Conservation (phyloP, 257 asterid species). For the Eucommia ulmoides region DNA sequence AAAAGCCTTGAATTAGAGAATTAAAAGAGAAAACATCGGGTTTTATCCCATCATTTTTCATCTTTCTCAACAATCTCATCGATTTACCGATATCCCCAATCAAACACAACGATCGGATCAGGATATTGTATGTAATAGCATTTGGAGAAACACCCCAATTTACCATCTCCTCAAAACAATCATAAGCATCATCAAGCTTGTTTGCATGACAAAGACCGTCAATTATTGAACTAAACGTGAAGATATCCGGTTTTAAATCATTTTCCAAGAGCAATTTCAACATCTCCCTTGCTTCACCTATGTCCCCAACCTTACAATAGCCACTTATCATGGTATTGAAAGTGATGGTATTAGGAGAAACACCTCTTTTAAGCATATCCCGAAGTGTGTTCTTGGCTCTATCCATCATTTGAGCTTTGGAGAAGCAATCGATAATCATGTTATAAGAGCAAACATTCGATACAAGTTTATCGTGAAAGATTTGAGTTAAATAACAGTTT, state of each 20-base stretch:
- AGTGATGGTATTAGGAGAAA: constrained; percentile 58
- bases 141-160: constrained; percentile 80
- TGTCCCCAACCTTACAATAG: constrained; percentile 45
- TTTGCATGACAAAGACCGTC: constrained; percentile 61
- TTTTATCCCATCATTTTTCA: constrained; percentile 48
- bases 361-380: constrained; percentile 41
- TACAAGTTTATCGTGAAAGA: constrained; percentile 34
- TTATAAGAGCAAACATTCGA: constrained; percentile 45
- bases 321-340: constrained; percentile 74
- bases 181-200: constrained; percentile 58
- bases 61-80: constrained; percentile 47
- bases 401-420: constrained; percentile 58
- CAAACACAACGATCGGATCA: constrained; percentile 60
- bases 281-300: constrained; percentile 35
- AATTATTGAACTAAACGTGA: constrained; percentile 70
- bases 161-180: constrained; percentile 63
- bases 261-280: constrained; percentile 39
- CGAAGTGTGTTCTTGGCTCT: constrained; percentile 42
- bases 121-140: constrained; percentile 47
- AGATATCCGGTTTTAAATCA: constrained; percentile 59
- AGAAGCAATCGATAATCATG: constrained; percentile 71
- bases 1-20: constrained; percentile 55
- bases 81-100: constrained; percentile 51
- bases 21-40: constrained; percentile 76
- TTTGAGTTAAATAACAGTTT: constrained; percentile 34